Base-by-base conservation (phyloP, 2,329 filamentous ascomycete genomes). In the Xylariaceae sp. region DNA sequence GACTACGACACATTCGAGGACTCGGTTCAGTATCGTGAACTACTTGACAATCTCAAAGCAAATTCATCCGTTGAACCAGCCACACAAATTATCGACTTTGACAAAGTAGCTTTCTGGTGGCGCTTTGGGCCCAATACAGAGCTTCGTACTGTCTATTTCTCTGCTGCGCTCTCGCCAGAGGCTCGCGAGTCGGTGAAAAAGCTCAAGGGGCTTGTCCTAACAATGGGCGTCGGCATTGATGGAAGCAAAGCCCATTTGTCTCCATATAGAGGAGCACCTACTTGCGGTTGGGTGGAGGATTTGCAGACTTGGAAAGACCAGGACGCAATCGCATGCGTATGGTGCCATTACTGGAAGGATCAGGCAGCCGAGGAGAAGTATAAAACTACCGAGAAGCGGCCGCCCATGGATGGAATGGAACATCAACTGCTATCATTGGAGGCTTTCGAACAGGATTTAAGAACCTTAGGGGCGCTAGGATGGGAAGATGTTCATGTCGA, bases 401-500 rank as follows among this genome's bases (percentile, higher is more conserved):
- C 35, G 15, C 49, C 49, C 6, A 35, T n/a, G 35, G 48, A 48
- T 23, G 48, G 49, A 20, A 48, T 46, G 54, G 10, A 15, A n/a
- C 8, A 41, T 26, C 24, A 20, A 11, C n/a, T 43, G 30, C 37
- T 53, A 20, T 30, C 40, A 16, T 2, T 53, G 6, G 54, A 57
- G 10, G 54, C 35, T 24, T 57, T 57, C 23, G 54, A 50, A 24
- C 21, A 43, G 16, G 50, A 47, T 13, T 29, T 57, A 23, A 43
- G 41, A 20, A 18, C 6, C 15, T 40, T 37, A 16, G 54, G 54
- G 21, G 50, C 54, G 13, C 16, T 57, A 5, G 50, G 40, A 7
- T 57, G 54, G 54, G 50, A 53, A 9, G 45, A 50, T 43, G 16
- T 42, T 43, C 54, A 57, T 41, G 45, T 53, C 5, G 54, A 57